A percentile compares a stretch with the other conserved stretches of the same genome.
Conservation (phyloP, 1,284 basidiomycete species). For the Rhodotorula sp. region DNA sequence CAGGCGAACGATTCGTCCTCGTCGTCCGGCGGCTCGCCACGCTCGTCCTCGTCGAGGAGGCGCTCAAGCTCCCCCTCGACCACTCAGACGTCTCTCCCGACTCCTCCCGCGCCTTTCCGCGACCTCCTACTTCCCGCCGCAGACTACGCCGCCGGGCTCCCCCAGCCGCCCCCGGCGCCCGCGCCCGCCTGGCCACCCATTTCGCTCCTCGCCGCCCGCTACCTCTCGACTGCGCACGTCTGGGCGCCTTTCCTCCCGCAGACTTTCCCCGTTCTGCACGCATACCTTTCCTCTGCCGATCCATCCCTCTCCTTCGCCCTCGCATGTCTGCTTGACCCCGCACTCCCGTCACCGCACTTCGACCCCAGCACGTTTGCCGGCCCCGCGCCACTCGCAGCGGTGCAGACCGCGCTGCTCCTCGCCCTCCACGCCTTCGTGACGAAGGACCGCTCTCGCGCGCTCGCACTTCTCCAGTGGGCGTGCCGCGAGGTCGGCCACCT, state of each 20-base stretch:
- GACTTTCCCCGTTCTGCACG: background rate
- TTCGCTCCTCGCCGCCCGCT: constrained; percentile 4
- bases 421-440: constrained; percentile 6
- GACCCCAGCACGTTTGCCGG: background rate
- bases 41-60: background rate
- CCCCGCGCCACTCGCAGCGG: background rate
- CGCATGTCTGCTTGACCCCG: constrained; percentile 10
- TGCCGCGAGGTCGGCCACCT: background rate
- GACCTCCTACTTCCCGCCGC: background rate
- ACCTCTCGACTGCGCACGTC: constrained; percentile 9
- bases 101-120: background rate
- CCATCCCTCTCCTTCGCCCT: constrained; percentile 3
- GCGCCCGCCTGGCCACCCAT: background rate
- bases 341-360: background rate
- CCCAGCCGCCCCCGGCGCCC: background rate
- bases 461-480: constrained; percentile 17
- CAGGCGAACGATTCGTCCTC: background rate
- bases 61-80: background rate
- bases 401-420: constrained; percentile 18
- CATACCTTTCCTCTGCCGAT: background rate
- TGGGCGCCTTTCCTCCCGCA: constrained; percentile 19
- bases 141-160: background rate
- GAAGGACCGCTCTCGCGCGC: background rate
- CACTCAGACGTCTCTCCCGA: constrained; percentile 7
- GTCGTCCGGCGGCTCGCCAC: background rate